Evolutionary conservation across 2,329 filamentous ascomycete species (phyloP), one percentile per base, ranked within the genome.

Genomic region (Shiraia sp.): DNA sequence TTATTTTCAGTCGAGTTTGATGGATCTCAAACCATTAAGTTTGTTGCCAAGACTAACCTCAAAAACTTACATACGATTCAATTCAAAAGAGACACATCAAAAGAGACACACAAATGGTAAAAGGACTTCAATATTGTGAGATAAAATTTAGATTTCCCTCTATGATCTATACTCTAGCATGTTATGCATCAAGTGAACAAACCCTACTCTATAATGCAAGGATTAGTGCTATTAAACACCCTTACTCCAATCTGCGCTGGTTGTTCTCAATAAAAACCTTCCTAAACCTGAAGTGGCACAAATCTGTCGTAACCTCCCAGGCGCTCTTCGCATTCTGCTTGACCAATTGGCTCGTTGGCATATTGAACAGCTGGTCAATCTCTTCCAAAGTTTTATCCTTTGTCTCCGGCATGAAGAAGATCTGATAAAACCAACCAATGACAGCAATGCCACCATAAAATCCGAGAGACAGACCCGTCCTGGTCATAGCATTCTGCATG

Each of bases 401-500:
- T 2, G 85, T 88, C 73, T 88, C 84, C 0, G 83, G 85, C 86
- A 88, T 88, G 70, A 88, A 88, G 35, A 88, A 63, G 32, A 88
- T 73, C 69, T 88, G 85, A 66, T 88, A 88, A 53, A 87, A 72
- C 79, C 83, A 86, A 10, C 84, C 86, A 0, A 88, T 8, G 0
- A 86, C 76, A 0, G 85, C 85, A 39, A 88, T 88, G 12, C 86
- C 86, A 4, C 86, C 85, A 63, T 87, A 89, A 69, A 89, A 88
- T 2, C 86, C 86, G 0, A 88, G 75, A 0, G 80, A 75, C 0
- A 88, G 72, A 8, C 86, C 85, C 1, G 83, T 87, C 24, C 70
- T 74, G 6, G 76, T 79, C 78, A 89, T 86, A n/a, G 80, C 79
- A 0, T 78, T 64, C 65, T 86, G 80, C 86, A 88, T 89, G 8